Evolutionary conservation across 2,329 filamentous ascomycete species (phyloP).

Genomic region (Cladophialophora carrionii): DNA sequence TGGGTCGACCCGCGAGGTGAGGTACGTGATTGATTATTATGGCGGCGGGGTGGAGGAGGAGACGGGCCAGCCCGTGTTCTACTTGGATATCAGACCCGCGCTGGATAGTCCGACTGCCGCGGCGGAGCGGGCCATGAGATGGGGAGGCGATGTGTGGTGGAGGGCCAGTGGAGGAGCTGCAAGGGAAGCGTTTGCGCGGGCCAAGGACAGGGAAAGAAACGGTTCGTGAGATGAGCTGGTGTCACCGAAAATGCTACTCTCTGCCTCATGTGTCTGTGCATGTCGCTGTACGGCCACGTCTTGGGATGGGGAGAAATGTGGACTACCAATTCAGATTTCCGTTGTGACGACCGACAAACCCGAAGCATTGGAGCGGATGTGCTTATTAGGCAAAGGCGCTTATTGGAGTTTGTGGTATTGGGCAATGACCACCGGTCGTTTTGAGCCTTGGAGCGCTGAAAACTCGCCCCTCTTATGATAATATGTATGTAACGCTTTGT

Average conservation of each 20-base stretch:
- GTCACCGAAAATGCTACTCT: not conserved
- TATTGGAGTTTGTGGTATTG: not conserved
- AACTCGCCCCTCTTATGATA: constrained; percentile 5
- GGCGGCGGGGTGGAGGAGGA: constrained; percentile 73
- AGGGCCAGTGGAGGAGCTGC: constrained; percentile 74
- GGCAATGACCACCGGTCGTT: not conserved
- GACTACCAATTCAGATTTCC: not conserved
- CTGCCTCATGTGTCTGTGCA: not conserved
- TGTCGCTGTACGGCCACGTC: not conserved
- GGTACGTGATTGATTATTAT: constrained; percentile 98
- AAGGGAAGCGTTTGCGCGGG: constrained; percentile 45
- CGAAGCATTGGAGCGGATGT: not conserved
- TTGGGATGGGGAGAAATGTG: not conserved
- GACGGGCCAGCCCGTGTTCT: constrained; percentile 91
- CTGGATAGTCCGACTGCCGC: constrained; percentile 78
- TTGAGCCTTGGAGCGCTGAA: not conserved
- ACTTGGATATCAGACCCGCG: constrained; percentile 88
- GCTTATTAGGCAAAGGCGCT: not conserved
- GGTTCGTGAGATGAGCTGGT: not conserved
- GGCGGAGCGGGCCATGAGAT: constrained; percentile 79
- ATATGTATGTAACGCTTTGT: constrained; percentile 9
- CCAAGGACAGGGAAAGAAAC: constrained; percentile 12
- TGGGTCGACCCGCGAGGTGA: constrained; percentile 72
- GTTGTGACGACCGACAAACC: not conserved
- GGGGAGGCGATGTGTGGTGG: constrained; percentile 95